Evolutionary conservation across 2,329 filamentous ascomycete genomes (phyloP).

Genomic region (Rhinocladiella mackenziei): DNA sequence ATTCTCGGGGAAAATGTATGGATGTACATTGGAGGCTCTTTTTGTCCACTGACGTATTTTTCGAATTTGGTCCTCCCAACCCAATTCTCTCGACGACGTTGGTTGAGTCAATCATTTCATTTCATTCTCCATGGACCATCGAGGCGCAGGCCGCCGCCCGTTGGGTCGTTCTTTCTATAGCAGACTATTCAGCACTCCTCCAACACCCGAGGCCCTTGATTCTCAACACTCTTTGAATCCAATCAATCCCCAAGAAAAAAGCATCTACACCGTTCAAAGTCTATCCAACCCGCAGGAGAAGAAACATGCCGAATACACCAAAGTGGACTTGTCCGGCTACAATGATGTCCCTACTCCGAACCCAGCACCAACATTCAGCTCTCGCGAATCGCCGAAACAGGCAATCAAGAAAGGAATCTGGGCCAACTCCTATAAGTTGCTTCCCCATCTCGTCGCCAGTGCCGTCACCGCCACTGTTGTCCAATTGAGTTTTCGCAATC

Average conservation of each 20-base stretch:
- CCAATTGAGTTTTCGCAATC: conserved; percentile 24
- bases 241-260: conserved; percentile 9
- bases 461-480: conserved; percentile 22
- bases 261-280: conserved; percentile 8
- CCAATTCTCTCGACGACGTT: too few species aligned
- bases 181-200: conserved; percentile 9
- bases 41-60: too few species aligned
- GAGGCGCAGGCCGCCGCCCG: conserved; percentile 12
- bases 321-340: conserved; percentile 6
- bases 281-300: conserved; percentile 8
- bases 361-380: conserved; percentile 2
- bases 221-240: conserved; percentile 7
- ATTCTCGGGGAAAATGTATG: too few species aligned
- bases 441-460: conserved; percentile 28
- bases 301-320: conserved; percentile 5
- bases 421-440: conserved; percentile 16
- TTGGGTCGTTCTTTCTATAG: conserved; percentile 13
- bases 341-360: conserved; percentile 4
- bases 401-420: conserved; percentile 17
- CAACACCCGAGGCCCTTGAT: neutral
- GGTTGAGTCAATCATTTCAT: neutral
- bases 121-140: conserved; percentile 8
- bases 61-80: too few species aligned
- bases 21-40: too few species aligned
- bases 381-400: conserved; percentile 16